Evolutionary conservation across 2,329 filamentous ascomycete genomes (phyloP), one percentile per base, ranked within the genome.

Genomic region (Sporothrix humicola): DNA sequence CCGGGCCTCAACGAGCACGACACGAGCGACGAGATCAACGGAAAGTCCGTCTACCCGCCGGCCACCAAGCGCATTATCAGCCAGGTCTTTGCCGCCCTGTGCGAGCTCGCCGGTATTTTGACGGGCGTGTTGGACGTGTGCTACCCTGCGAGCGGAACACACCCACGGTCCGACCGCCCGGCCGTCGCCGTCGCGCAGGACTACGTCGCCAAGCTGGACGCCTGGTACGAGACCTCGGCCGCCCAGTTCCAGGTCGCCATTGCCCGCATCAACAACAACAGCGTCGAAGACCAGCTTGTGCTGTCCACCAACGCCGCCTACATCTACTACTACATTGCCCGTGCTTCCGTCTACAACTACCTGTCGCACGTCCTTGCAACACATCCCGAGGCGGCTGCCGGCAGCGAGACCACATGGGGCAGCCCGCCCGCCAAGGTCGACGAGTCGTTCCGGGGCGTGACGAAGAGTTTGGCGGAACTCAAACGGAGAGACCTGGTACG

Each of bases 11-110:
- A 70, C 44, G 74, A 95, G 77, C 87, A 89, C 76, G 95, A 98
- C 79, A 97, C 98, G 78, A 93, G 97, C 78, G 90, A 94, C 77
- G 86, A 88, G 69, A 81, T 87, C 13, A 2, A 31, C 3, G 59
- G 59, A 1, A 70, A 68, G 9, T n/a, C 42, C 6, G 71, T 75
- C 8, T 74, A 72, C 70, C 17, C 56, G 42, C 50, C 70, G 2
- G 42, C 73, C 5, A 73, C 70, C 37, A 75, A 75, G 63, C 74
- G 73, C 17, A 61, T 69, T 2, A 63, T 75, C 10, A 72, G 71
- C 26, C 73, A 70, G 44, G 58, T 75, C 0, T 31, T 69, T 31
- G 31, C 59, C 1, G 50, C 71, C 17, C 50, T 75, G 9, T 73
- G 73, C 15, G 69, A 72, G 61, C 73, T 75, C 10, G 66, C 58